Evolutionary conservation across 2,329 filamentous ascomycete genomes (phyloP), one percentile per base, ranked within the genome.

Genomic region (Mycocentrospora acerina): DNA sequence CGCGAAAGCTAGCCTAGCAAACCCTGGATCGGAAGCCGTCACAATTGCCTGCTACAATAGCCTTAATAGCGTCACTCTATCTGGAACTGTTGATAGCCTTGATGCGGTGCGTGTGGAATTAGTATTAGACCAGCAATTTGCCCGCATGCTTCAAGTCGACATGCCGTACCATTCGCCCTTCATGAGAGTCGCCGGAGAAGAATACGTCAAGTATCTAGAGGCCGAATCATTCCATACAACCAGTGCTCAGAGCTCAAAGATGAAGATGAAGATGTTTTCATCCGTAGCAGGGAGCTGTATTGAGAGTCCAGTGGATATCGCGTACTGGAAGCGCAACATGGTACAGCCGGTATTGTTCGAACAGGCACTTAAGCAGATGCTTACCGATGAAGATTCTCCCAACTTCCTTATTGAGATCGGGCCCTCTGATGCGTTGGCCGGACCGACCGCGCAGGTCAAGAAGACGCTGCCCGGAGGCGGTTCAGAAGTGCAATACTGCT

Each of bases 71-170:
- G 13, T 35, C 25, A 29, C 36, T 13, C 26, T 35, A 16, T 19
- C 12, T 13, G 37, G 19, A 1, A 67, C 73, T 40, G 34, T 29
- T 0, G 54, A 61, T 38, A 67, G 61, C 4, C 59, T 73, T 8
- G 40, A 59, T 27, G 56, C 62, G 14, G 9, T 34, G 7, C n/a
- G n/a, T n/a, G n/a, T n/a, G n/a, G n/a, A n/a, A n/a, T n/a, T n/a
- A n/a, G n/a, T n/a, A n/a, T n/a, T n/a, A n/a, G n/a, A n/a, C n/a
- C 15, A 9, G 11, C 29, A 26, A 3, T 55, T 55, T 24, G 44
- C 39, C 2, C 22, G 51, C 15, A 7, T 51, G 10, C 39, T 53
- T 8, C 33, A 40, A 14, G 48, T 55, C n/a, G 38, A 46, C 14
- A 8, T 42, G 8, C 49, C 51, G 2, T 55, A 55, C 29, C 51